phyloP scores from a whole-genome alignment of 306 rosid genomes.

The Psophocarpus tetragonolobus region DNA sequence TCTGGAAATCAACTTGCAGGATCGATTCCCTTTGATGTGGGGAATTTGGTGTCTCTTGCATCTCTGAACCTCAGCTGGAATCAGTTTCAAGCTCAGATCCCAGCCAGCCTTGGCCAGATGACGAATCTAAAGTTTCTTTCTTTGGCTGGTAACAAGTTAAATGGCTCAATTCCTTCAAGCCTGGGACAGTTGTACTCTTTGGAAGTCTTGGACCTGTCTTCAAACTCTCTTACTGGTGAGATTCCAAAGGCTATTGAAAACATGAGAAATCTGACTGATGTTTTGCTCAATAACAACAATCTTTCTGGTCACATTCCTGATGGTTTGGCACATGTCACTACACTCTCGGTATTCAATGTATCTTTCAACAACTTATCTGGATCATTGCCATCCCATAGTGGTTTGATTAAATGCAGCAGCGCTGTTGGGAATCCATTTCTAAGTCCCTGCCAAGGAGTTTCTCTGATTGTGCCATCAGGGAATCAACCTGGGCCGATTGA shows the following conservation, averaged over 20 bases:
- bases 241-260: constrained; percentile 67
- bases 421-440: constrained; percentile 79
- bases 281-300: constrained; percentile 73
- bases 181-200: constrained; percentile 68
- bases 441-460: constrained; percentile 53
- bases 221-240: constrained; percentile 72
- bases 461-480: constrained; percentile 49
- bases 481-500: constrained; percentile 53
- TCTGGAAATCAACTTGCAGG: constrained; percentile 75
- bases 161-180: constrained; percentile 63
- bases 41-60: constrained; percentile 57
- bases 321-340: constrained; percentile 69
- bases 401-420: constrained; percentile 68
- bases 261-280: constrained; percentile 60
- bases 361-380: constrained; percentile 95
- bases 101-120: constrained; percentile 58
- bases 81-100: constrained; percentile 62
- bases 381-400: constrained; percentile 61
- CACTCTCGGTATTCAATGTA: constrained; percentile 74
- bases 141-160: constrained; percentile 66
- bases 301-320: constrained; percentile 85
- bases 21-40: constrained; percentile 48
- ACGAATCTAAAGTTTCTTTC: constrained; percentile 64
- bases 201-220: constrained; percentile 76
- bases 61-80: constrained; percentile 74